Conservation (phyloP, 345 rosid species). For the Salix brachista region DNA sequence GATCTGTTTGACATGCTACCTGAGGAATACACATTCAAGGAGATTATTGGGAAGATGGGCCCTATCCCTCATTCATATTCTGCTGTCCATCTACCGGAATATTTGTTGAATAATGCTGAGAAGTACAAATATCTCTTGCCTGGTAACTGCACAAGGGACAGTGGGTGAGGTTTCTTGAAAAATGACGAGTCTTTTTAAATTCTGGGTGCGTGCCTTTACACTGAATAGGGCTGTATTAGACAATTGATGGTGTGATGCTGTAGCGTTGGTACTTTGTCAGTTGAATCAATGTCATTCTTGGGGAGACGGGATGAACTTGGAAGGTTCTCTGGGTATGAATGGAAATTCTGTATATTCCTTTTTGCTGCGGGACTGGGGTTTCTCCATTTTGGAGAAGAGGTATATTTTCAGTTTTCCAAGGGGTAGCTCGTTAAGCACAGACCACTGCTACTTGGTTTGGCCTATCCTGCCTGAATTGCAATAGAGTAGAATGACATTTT, state of each 20-base stretch:
- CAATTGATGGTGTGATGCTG: constrained; percentile 11
- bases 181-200: constrained; percentile 11
- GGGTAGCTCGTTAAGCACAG: constrained; percentile 15
- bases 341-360: constrained; percentile 20
- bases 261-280: constrained; percentile 15
- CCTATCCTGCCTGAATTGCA: constrained; percentile 9
- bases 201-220: constrained; percentile 15
- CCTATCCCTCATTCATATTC: constrained; percentile 70
- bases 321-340: constrained; percentile 11
- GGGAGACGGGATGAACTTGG: neutral
- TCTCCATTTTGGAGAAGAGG: constrained; percentile 11
- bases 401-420: constrained; percentile 12
- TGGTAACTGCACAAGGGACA: constrained; percentile 75
- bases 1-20: constrained; percentile 89
- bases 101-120: constrained; percentile 62
- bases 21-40: constrained; percentile 85
- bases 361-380: neutral
- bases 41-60: constrained; percentile 86
- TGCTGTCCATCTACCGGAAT: constrained; percentile 75
- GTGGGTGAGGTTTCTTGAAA: constrained; percentile 37
- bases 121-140: constrained; percentile 75
- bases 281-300: constrained; percentile 7
- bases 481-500: constrained; percentile 25
- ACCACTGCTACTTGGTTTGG: constrained; percentile 16
- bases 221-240: constrained; percentile 11